phyloP scores from a whole-genome alignment of 2,329 filamentous ascomycete genomes.

The Curvularia sp. region DNA sequence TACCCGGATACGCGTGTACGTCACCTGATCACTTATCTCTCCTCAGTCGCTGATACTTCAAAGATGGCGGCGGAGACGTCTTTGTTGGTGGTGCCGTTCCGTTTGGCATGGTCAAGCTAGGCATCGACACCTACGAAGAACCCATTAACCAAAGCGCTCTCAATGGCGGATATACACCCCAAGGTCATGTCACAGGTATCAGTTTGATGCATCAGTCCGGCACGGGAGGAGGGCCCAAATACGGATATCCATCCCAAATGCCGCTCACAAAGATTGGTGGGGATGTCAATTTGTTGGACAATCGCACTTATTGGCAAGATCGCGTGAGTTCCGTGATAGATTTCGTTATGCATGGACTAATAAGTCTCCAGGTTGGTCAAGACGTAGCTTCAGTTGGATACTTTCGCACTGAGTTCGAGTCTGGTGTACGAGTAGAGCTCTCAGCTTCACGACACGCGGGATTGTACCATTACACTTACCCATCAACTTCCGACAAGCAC shows the following conservation, averaged over 20 bases:
- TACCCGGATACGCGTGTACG: slow-evolving; percentile 48
- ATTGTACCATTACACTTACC: slow-evolving; percentile 49
- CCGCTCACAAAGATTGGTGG: slow-evolving; percentile 50
- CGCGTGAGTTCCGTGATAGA: slow-evolving; percentile 28
- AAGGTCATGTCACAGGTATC: slow-evolving; percentile 50
- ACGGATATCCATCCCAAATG: slow-evolving; percentile 53
- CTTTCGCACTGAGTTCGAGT: slow-evolving; percentile 47
- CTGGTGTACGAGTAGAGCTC: slow-evolving; percentile 47
- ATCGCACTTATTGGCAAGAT: slow-evolving; percentile 52
- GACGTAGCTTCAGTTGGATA: slow-evolving; percentile 46
- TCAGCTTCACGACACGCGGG: slow-evolving; percentile 49
- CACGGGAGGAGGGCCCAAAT: slow-evolving; percentile 48
- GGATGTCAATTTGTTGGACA: slow-evolving; percentile 53
- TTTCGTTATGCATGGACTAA: neutral
- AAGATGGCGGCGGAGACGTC: slow-evolving; percentile 51
- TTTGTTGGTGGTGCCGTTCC: slow-evolving; percentile 50
- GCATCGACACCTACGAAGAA: slow-evolving; percentile 50
- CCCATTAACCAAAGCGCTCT: slow-evolving; percentile 46
- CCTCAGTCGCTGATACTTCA: neutral
- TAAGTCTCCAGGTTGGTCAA: slow-evolving; percentile 30
- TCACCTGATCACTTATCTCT: neutral
- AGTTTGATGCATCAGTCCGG: slow-evolving; percentile 51
- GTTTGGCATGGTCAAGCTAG: slow-evolving; percentile 52
- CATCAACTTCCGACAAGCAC: slow-evolving; percentile 49
- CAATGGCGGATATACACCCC: slow-evolving; percentile 53